These are phyloP conservation scores for Lecanicillium sp. DNA, from an alignment of 2,329 filamentous ascomycete species.

Conservation along the genomic window DNA sequence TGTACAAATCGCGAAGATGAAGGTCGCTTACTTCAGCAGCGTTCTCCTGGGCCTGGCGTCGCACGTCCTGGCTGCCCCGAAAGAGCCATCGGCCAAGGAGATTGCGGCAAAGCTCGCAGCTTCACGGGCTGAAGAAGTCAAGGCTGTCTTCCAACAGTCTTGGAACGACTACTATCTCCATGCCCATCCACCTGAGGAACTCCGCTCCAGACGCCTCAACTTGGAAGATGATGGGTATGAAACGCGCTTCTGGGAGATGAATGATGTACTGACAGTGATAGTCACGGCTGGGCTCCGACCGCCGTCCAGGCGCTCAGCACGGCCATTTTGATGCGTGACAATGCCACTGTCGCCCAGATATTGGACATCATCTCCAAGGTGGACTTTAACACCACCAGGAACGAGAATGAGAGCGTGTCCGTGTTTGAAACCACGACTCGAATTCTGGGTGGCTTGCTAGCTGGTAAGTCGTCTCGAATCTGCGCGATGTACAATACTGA, in stretches of 20 bases:
- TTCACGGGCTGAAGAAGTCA: conserved; percentile 52
- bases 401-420: conserved; percentile 49
- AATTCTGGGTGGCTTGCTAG: conserved; percentile 74
- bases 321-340: conserved; percentile 70
- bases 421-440: conserved; percentile 89
- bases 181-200: conserved; percentile 72
- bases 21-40: background rate
- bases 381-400: conserved; percentile 57
- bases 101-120: background rate
- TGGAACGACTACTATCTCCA: conserved; percentile 69
- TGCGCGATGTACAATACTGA: background rate
- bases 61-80: background rate
- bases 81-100: background rate
- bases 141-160: conserved; percentile 61
- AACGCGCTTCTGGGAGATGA: background rate
- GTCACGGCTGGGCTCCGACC: conserved; percentile 67
- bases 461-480: conserved; percentile 39
- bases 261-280: background rate
- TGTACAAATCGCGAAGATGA: background rate
- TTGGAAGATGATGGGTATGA: conserved; percentile 64
- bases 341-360: conserved; percentile 62
- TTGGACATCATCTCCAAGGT: conserved; percentile 64
- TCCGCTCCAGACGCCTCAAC: conserved; percentile 60
- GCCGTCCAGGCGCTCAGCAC: conserved; percentile 77
- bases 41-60: background rate